A percentile compares a stretch with the other conserved stretches of the same genome.
These are phyloP conservation scores for Postia placenta DNA, from an alignment of 768 basidiomycete species.

Conservation along the genomic window DNA sequence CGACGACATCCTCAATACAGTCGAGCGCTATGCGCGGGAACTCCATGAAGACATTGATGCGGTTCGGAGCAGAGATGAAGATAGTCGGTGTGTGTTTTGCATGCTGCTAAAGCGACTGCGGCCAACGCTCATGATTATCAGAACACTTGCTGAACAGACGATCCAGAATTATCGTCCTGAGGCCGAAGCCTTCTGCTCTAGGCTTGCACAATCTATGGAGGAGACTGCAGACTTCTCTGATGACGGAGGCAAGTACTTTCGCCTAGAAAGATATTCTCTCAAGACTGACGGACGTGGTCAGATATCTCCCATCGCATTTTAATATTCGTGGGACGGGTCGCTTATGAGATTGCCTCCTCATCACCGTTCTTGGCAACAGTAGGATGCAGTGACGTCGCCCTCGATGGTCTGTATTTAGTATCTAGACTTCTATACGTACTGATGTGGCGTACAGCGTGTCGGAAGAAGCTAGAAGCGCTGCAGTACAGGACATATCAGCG, in stretches of 20 bases:
- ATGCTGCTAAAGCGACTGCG: background rate
- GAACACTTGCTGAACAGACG: constrained; percentile 38
- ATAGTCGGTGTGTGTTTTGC: constrained; percentile 36
- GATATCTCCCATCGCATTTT: constrained; percentile 27
- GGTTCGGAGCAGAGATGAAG: constrained; percentile 35
- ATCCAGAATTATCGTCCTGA: constrained; percentile 42
- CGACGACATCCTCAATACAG: constrained; percentile 45
- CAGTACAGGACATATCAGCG: constrained; percentile 41
- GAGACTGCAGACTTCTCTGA: constrained; percentile 25
- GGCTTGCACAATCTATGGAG: constrained; percentile 37
- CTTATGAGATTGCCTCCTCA: constrained; percentile 40
- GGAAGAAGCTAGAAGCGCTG: constrained; percentile 32
- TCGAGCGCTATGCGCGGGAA: constrained; percentile 54
- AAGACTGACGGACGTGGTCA: constrained; percentile 1
- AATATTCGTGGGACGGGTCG: constrained; percentile 44
- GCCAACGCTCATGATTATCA: constrained; percentile 16
- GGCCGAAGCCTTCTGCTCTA: constrained; percentile 41
- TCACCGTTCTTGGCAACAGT: constrained; percentile 39
- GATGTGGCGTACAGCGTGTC: constrained; percentile 39
- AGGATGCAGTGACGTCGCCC: constrained; percentile 33
- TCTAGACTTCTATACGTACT: background rate
- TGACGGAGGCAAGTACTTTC: constrained; percentile 34
- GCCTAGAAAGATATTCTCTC: too few species aligned
- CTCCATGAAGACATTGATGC: constrained; percentile 57
- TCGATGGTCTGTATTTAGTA: constrained; percentile 27